Conservation (phyloP, 495 filamentous ascomycete species). For the Neurospora sp. region DNA sequence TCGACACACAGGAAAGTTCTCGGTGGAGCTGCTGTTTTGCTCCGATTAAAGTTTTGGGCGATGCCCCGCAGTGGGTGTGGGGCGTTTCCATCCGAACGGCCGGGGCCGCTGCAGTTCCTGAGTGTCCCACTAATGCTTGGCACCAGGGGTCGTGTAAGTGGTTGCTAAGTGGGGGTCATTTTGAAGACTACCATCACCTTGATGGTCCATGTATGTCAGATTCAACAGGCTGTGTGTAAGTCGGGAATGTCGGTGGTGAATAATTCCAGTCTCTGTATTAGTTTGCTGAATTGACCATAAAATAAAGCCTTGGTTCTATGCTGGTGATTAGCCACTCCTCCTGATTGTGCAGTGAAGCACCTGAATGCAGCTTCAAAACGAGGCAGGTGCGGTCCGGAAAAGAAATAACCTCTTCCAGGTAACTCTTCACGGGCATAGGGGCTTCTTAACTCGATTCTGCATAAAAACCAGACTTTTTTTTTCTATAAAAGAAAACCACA, state of each 20-base stretch:
- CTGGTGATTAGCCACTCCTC: not conserved
- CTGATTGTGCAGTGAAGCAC: not conserved
- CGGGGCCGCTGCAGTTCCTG: not conserved
- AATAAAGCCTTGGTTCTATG: not conserved
- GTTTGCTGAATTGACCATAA: not conserved
- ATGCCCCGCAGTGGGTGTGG: not conserved
- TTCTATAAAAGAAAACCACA: not conserved
- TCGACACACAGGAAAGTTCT: not conserved
- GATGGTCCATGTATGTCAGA: not conserved
- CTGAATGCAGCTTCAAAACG: not conserved
- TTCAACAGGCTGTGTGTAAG: not conserved
- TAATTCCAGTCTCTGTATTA: too few relatives aligned
- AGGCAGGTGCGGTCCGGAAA: not conserved
- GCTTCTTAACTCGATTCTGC: not conserved
- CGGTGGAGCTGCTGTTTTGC: not conserved
- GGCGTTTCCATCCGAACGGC: not conserved
- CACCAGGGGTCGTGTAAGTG: not conserved
- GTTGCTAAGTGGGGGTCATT: not conserved
- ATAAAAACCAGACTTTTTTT: not conserved
- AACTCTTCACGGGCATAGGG: not conserved
- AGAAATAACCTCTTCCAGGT: not conserved
- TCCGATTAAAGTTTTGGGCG: conserved; percentile 16
- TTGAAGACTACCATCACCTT: not conserved
- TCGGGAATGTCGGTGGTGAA: not conserved
- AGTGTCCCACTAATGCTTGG: not conserved